Conservation (phyloP, 257 asterid genomes). For the Ocimum tenuiflorum region DNA sequence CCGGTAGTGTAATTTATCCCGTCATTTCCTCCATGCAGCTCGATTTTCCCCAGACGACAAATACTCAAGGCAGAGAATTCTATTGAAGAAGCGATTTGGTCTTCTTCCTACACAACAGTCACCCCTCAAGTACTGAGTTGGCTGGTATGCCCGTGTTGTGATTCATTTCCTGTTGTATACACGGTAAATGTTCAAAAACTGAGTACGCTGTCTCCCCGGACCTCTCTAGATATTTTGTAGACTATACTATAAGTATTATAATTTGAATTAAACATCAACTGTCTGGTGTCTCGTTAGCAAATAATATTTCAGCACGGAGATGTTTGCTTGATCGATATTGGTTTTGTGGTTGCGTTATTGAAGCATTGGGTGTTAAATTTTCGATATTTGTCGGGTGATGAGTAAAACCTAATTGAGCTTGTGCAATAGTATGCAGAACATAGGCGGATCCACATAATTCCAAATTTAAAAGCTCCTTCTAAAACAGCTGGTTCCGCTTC, state of each 20-base stretch:
- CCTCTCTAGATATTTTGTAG: not conserved
- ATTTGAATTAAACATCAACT: not conserved
- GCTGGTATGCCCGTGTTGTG: not conserved
- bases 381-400: no score
- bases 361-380: no score
- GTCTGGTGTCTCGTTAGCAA: no score
- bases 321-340: no score
- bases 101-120: conserved; percentile 76
- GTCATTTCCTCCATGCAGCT: conserved; percentile 38
- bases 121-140: conserved; percentile 53
- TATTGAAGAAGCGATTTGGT: conserved; percentile 78
- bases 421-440: no score
- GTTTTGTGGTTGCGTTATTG: no score
- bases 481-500: no score
- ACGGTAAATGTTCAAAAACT: not conserved
- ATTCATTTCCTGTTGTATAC: not conserved
- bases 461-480: no score
- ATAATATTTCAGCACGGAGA: no score
- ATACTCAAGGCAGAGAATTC: conserved; percentile 73
- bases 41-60: conserved; percentile 91
- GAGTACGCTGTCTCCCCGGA: not conserved
- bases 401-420: no score
- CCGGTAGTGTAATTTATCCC: not conserved
- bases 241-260: not conserved
- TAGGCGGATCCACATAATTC: no score